Evolutionary conservation across 495 filamentous ascomycete genomes (phyloP).

Genomic region (Tetracladium setigerum): DNA sequence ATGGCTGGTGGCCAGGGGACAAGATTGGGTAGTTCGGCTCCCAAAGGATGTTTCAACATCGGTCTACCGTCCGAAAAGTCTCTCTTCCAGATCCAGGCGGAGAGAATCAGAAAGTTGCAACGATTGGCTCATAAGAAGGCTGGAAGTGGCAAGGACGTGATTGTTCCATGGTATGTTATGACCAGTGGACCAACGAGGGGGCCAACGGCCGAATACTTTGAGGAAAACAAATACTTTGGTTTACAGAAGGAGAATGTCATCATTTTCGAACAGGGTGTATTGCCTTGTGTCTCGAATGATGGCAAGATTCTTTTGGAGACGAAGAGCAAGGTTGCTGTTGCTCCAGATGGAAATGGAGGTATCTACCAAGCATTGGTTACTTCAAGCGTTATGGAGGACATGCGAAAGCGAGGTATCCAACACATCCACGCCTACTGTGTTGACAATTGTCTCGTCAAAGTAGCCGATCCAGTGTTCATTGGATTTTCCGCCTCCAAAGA

Average conservation of each 20-base stretch:
- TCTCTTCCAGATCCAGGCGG: slow-evolving; percentile 93
- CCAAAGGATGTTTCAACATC: slow-evolving; percentile 96
- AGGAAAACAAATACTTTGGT: slow-evolving; percentile 84
- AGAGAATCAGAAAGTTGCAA: slow-evolving; percentile 87
- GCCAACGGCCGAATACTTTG: slow-evolving; percentile 89
- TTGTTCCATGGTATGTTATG: slow-evolving; percentile 99
- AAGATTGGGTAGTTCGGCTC: slow-evolving; percentile 84
- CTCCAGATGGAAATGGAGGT: slow-evolving; percentile 97
- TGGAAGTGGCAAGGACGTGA: slow-evolving; percentile 48
- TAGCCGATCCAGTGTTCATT: slow-evolving; percentile 92
- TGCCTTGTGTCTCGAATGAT: slow-evolving; percentile 95
- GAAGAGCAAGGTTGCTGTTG: slow-evolving; percentile 89
- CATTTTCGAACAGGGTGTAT: slow-evolving; percentile 94
- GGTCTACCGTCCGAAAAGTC: slow-evolving; percentile 86
- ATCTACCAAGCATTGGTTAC: slow-evolving; percentile 89
- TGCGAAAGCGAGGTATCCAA: slow-evolving; percentile 81
- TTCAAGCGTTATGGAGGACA: slow-evolving; percentile 77
- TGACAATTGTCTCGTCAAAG: slow-evolving; percentile 97
- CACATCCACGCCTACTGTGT: slow-evolving; percentile 98
- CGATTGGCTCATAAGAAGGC: slow-evolving; percentile 66
- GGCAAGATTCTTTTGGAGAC: slow-evolving; percentile 92
- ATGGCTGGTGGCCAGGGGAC: slow-evolving; percentile 98
- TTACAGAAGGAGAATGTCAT: slow-evolving; percentile 75
- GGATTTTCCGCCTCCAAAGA: slow-evolving; percentile 84
- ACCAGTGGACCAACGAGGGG: slow-evolving; percentile 93